A percentile compares a stretch with the other conserved stretches of the same genome.
Conservation (phyloP, 176 grass and related monocot genomes). For the Oryza punctata region DNA sequence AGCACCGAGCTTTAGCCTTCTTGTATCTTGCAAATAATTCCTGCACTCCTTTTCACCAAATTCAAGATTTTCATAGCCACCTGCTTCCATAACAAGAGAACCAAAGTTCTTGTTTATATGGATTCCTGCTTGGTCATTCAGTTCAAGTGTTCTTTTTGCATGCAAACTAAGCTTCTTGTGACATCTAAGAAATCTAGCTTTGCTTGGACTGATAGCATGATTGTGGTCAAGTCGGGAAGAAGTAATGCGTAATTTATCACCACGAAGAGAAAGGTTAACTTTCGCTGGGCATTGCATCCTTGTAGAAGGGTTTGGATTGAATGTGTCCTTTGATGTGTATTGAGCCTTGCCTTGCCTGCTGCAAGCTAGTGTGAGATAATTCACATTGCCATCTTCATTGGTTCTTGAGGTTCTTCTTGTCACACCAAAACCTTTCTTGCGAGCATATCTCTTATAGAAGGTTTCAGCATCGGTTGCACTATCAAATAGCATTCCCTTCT, state of each 20-base stretch:
- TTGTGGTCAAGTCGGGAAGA: background rate
- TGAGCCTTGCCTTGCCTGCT: slow-evolving; percentile 10
- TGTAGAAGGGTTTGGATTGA: background rate
- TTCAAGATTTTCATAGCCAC: too few relatives aligned
- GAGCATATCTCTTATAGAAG: too few relatives aligned
- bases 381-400: background rate
- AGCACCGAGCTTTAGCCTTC: too few relatives aligned
- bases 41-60: too few relatives aligned
- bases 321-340: background rate
- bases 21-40: background rate
- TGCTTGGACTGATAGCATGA: slow-evolving; percentile 7
- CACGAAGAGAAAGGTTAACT: background rate
- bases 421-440: background rate
- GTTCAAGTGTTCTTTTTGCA: slow-evolving; percentile 1
- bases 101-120: background rate
- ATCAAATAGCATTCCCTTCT: too few relatives aligned
- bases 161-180: slow-evolving; percentile 9
- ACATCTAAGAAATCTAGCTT: slow-evolving; percentile 3
- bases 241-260: background rate
- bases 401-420: background rate
- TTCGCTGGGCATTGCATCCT: background rate
- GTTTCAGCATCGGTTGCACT: too few relatives aligned
- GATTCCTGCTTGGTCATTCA: slow-evolving; percentile 13
- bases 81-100: background rate
- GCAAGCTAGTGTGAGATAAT: background rate